Conservation (phyloP, 805 yeast genomes). For the Candida pseudofarinosa region DNA sequence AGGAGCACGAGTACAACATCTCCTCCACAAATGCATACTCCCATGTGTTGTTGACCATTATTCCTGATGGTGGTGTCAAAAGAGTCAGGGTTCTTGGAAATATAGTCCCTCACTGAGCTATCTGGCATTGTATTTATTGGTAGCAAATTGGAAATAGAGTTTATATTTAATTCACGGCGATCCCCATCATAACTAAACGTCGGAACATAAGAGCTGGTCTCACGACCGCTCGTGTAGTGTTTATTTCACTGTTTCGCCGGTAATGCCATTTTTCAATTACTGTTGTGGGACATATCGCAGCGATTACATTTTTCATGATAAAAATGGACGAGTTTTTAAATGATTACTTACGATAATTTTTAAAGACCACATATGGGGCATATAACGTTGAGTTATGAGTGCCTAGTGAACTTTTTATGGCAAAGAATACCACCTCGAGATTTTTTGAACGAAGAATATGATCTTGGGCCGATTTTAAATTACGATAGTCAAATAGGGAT, state of each 20-base stretch:
- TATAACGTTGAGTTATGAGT: not conserved
- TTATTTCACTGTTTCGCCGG: not conserved
- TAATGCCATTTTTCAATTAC: not conserved
- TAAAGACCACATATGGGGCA: not conserved
- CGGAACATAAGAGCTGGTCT: too few relatives aligned
- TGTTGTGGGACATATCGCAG: not conserved
- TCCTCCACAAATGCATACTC: constrained; percentile 36
- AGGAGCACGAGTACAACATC: constrained; percentile 60
- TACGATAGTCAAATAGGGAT: constrained; percentile 18
- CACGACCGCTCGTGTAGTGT: not conserved
- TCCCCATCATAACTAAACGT: too few relatives aligned
- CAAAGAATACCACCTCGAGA: constrained; percentile 14
- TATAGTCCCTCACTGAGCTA: constrained; percentile 12
- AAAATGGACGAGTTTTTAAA: not conserved
- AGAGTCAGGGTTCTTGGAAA: constrained; percentile 80
- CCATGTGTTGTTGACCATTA: constrained; percentile 75
- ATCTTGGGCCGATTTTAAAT: constrained; percentile 2
- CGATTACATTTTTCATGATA: not conserved
- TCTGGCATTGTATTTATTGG: too few relatives aligned
- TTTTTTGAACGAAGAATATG: constrained; percentile 7
- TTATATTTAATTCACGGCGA: too few relatives aligned
- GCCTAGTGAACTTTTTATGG: not conserved
- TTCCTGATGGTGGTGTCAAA: constrained; percentile 97
- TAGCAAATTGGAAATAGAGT: too few relatives aligned
- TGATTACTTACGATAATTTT: too few relatives aligned